phyloP scores from a whole-genome alignment of 2,329 filamentous ascomycete genomes.

The Sclerotiophoma versabilis region DNA sequence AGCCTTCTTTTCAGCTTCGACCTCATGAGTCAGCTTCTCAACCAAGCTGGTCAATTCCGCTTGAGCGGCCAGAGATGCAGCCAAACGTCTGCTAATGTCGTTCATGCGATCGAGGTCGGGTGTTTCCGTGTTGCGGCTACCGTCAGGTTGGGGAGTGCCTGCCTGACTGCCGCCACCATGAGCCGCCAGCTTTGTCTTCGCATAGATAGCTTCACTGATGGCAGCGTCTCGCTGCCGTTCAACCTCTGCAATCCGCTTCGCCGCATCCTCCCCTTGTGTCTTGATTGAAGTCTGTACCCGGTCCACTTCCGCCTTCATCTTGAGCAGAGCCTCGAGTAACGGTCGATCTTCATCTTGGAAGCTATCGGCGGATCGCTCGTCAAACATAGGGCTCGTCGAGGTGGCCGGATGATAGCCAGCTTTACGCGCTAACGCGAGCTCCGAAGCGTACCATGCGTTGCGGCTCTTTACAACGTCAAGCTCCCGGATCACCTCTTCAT shows the following conservation, averaged over 20 bases:
- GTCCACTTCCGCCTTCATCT: conserved; percentile 86
- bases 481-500: conserved; percentile 82
- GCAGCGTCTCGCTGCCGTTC: conserved; percentile 94
- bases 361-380: conserved; percentile 76
- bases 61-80: conserved; percentile 78
- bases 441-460: conserved; percentile 97
- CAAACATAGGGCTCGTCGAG: conserved; percentile 74
- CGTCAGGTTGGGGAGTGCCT: conserved; percentile 61
- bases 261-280: conserved; percentile 82
- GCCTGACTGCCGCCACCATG: conserved; percentile 72
- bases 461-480: conserved; percentile 82
- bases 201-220: conserved; percentile 93
- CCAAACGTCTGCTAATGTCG: conserved; percentile 83
- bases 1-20: conserved; percentile 81
- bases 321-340: conserved; percentile 87
- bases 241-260: conserved; percentile 88
- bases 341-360: conserved; percentile 93
- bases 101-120: conserved; percentile 71
- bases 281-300: conserved; percentile 92
- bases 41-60: conserved; percentile 81
- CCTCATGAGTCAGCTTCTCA: conserved; percentile 71
- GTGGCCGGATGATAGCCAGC: conserved; percentile 81
- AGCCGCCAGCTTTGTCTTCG: conserved; percentile 89
- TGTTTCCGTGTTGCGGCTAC: conserved; percentile 65
- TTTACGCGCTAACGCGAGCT: conserved; percentile 89